These are phyloP conservation scores for Tolypocladium sp. DNA, from an alignment of 2,329 filamentous ascomycete species.

Conservation along the genomic window DNA sequence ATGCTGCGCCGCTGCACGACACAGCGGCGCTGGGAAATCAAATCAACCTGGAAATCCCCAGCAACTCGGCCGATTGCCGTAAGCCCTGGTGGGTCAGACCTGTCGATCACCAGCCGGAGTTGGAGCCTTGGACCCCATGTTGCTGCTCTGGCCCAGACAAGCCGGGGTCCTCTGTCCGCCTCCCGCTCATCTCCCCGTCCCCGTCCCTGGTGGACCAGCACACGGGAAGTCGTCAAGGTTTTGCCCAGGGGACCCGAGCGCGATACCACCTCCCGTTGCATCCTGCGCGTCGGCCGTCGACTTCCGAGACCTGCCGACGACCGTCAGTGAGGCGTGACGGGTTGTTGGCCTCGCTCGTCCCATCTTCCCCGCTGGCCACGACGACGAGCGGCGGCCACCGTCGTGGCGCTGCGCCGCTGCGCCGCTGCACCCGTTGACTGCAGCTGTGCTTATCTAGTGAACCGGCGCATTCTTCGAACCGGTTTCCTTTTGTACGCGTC, in stretches of 20 bases:
- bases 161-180: background rate
- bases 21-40: background rate
- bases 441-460: too few species aligned
- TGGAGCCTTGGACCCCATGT: too few species aligned
- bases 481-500: background rate
- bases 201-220: background rate
- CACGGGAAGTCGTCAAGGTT: background rate
- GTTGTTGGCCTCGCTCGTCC: too few species aligned
- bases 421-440: background rate
- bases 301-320: background rate
- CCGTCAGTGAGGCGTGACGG: background rate
- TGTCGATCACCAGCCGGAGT: background rate
- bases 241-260: too few species aligned
- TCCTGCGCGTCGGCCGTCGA: background rate
- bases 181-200: background rate
- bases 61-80: background rate
- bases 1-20: too few species aligned
- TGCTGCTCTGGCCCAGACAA: too few species aligned
- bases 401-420: background rate
- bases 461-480: too few species aligned
- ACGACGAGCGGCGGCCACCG: background rate
- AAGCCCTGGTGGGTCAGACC: background rate
- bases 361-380: too few species aligned
- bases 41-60: background rate
- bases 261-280: too few species aligned